phyloP scores from a whole-genome alignment of 2,329 filamentous ascomycete species.

The Penicillium olsonii region DNA sequence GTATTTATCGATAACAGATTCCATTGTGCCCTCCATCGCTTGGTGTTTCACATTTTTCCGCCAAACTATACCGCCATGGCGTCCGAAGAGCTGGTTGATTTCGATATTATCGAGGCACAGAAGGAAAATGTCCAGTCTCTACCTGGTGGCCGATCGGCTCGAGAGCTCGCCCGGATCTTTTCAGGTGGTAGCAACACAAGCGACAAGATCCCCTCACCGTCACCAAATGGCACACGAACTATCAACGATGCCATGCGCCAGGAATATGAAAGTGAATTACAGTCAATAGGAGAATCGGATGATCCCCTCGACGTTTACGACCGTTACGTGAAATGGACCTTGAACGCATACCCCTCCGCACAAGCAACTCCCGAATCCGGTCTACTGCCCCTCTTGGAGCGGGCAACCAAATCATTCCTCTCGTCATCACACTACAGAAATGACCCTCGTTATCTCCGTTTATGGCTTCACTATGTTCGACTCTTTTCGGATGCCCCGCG shows the following conservation, averaged over 20 bases:
- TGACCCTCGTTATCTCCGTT: conserved; percentile 85
- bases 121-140: conserved; percentile 98
- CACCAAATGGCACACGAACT: conserved; percentile 71
- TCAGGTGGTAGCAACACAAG: conserved; percentile 43
- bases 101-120: conserved; percentile 91
- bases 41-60: neutral
- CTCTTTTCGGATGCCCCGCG: conserved; percentile 92
- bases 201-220: conserved; percentile 62
- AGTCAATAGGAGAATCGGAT: conserved; percentile 78
- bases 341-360: conserved; percentile 91
- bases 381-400: conserved; percentile 83
- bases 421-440: conserved; percentile 88
- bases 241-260: conserved; percentile 77
- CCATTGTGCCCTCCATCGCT: conserved; percentile 1
- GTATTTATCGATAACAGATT: conserved; percentile 41
- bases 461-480: conserved; percentile 93
- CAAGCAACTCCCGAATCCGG: conserved; percentile 92
- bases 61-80: conserved; percentile 10
- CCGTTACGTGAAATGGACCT: conserved; percentile 94
- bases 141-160: conserved; percentile 83
- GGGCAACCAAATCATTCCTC: conserved; percentile 87
- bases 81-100: conserved; percentile 55
- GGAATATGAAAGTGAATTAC: conserved; percentile 83
- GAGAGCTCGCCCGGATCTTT: conserved; percentile 78
- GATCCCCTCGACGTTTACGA: conserved; percentile 96